Base-by-base conservation (phyloP, 805 yeast genomes). In the Hanseniaspora singularis region DNA sequence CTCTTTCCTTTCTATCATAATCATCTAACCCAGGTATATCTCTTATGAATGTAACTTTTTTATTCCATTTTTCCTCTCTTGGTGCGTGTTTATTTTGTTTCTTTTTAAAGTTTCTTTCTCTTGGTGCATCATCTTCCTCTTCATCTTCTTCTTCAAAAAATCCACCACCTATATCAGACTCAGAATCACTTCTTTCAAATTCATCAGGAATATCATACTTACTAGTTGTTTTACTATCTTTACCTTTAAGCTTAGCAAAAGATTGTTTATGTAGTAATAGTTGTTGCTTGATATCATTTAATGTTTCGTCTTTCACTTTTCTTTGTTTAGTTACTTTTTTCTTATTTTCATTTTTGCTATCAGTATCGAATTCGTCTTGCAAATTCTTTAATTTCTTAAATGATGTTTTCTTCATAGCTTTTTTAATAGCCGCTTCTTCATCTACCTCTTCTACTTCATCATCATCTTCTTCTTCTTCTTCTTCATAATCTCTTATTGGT, bases 61-160 rank as follows among this genome's bases (percentile, higher is more conserved):
- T 72, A 61, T 81, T 86, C 0, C 94, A 67, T 6, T 92, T 81
- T 22, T 74, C 57, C 57, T 84, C 96, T 2, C 77, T 65, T 11
- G 98, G 98, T 0, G 94, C 96, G 66, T 89, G 95, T 59, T 88
- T 89, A 52, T 64, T 70, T 54, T 68, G 73, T 54, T 70, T 71
- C 50, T 49, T 55, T 37, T 34, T 53, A 15, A 30, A 42, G 6
- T 38, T 33, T 10, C 44, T 45, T 36, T 36, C 37, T 18, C 41
- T 33, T 44, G 39, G 47, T 40, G 18, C 54, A 1, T 57, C 59
- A 14, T 50, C 36, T 18, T 58, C 60, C 38, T 50, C 55, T 38
- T 53, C 55, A 1, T 56, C 63, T 33, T 60, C 58, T 39, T 58
- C 68, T 51, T 67, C 71, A 46, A 71, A 72, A 48, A 69, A 66